These are phyloP conservation scores for Sporothrix phasma DNA, from an alignment of 2,329 filamentous ascomycete species.

Conservation along the genomic window DNA sequence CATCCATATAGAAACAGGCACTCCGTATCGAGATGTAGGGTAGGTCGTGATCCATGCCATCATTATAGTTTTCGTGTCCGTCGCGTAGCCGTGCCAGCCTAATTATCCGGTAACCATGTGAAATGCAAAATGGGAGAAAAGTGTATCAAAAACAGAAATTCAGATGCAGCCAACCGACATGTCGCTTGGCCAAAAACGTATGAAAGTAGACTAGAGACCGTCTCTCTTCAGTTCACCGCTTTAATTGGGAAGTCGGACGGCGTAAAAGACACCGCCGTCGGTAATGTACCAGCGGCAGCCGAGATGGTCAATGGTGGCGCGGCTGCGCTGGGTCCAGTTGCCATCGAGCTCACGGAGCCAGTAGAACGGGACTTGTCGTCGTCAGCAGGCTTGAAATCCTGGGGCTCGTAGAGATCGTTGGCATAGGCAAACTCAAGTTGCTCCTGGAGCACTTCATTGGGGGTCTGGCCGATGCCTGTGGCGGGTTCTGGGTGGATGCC, in stretches of 20 bases:
- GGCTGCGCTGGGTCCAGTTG: constrained; percentile 49
- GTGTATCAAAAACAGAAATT: neutral
- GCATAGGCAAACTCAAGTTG: constrained; percentile 40
- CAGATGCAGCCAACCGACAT: neutral
- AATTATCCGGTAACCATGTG: neutral
- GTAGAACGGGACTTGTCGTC: constrained; percentile 50
- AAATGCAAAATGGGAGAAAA: neutral
- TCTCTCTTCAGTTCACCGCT: neutral
- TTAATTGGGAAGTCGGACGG: constrained; percentile 41
- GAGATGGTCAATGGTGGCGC: constrained; percentile 50
- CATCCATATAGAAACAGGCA: neutral
- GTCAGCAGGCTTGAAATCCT: constrained; percentile 54
- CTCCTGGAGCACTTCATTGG: constrained; percentile 36
- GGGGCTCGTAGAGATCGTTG: constrained; percentile 44
- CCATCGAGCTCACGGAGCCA: constrained; percentile 51
- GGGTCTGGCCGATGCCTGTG: constrained; percentile 42
- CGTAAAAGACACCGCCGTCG: constrained; percentile 50
- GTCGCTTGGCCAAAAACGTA: neutral
- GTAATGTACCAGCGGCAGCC: constrained; percentile 49
- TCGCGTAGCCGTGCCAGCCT: neutral
- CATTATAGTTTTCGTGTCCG: neutral
- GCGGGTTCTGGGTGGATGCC: constrained; percentile 36
- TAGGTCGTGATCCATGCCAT: neutral
- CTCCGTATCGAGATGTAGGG: neutral
- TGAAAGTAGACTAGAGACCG: neutral